Evolutionary conservation across 1,284 basidiomycete genomes (phyloP), one percentile per base, ranked within the genome.

Genomic region (Cryptococcus depauperatus): DNA sequence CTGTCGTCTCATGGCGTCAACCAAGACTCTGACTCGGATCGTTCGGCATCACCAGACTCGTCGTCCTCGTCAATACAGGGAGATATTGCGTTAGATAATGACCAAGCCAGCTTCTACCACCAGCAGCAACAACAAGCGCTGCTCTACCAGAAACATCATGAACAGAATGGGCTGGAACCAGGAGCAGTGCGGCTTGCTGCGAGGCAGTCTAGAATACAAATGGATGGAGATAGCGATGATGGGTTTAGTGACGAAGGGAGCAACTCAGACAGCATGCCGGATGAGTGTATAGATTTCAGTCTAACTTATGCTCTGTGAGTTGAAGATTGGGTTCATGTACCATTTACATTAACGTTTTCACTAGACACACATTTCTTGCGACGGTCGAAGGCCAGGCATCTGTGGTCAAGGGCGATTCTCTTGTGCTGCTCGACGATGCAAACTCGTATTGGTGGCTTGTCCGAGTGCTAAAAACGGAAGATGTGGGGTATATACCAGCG

Each of bases 371-470:
- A 56, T 95, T 95, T 68, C 82, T 90, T 10, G 91, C 91, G 0
- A 95, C 91, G 0, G 90, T 95, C 21, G 91, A 95, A 62, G 91
- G 91, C 18, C 91, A 96, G 70, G 91, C 91, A 3, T 92, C 88
- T 53, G 91, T 96, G 52, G 87, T 92, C 69, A 93, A 93, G 70
- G 91, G 91, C 30, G 91, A 96, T 74, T 87, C 85, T 52, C 77
- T 96, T 29, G 83, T 89, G 61, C 75, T 96, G 35, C 86, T 95
- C 77, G 91, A 96, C 72, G 91, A 96, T 67, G 88, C 83, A 50
- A 95, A 96, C 71, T 89, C 85, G 68, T 96, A 95, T 72, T 95
- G 91, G 91, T 95, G 91, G 91, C 82, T 95, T 41, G 90, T 96
- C 14, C 80, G 89, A 43, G 91, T 95, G 4, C 79, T 96, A 59